Percentiles rank a stretch among this genome's conserved stretches.
Evolutionary conservation across 2,329 filamentous ascomycete species (phyloP).

Genomic region (Aureobasidium pullulans): DNA sequence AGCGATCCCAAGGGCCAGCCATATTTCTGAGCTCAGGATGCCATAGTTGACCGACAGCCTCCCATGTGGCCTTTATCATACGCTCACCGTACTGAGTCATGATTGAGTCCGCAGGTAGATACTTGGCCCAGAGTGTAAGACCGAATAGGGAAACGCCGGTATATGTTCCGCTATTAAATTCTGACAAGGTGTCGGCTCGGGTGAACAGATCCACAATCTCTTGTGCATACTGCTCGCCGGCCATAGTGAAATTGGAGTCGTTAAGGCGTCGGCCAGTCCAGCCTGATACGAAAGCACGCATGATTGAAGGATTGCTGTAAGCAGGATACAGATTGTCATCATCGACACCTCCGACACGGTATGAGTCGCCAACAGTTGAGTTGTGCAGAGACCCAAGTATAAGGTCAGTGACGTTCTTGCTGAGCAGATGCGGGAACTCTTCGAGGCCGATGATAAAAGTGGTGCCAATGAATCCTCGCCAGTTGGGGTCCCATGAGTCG

Average conservation of each 20-base stretch:
- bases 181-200: conserved; percentile 49
- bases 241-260: conserved; percentile 51
- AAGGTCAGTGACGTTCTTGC: conserved; percentile 30
- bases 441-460: conserved; percentile 52
- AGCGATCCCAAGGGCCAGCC: conserved; percentile 57
- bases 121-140: conserved; percentile 53
- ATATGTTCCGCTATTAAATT: conserved; percentile 58
- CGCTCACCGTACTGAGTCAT: conserved; percentile 45
- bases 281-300: conserved; percentile 54
- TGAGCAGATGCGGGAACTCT: conserved; percentile 47
- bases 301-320: conserved; percentile 54
- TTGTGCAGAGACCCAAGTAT: conserved; percentile 50
- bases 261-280: conserved; percentile 50
- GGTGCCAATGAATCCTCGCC: conserved; percentile 56
- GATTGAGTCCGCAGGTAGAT: conserved; percentile 46
- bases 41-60: conserved; percentile 46
- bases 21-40: conserved; percentile 54
- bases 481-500: conserved; percentile 56
- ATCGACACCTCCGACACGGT: conserved; percentile 53
- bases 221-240: conserved; percentile 50
- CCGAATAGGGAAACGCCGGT: conserved; percentile 55
- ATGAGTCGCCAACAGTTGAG: conserved; percentile 51
- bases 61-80: conserved; percentile 50
- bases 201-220: conserved; percentile 52
- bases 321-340: conserved; percentile 56